Evolutionary conservation across 1,284 basidiomycete genomes (phyloP).

Genomic region (Pascua sp.): DNA sequence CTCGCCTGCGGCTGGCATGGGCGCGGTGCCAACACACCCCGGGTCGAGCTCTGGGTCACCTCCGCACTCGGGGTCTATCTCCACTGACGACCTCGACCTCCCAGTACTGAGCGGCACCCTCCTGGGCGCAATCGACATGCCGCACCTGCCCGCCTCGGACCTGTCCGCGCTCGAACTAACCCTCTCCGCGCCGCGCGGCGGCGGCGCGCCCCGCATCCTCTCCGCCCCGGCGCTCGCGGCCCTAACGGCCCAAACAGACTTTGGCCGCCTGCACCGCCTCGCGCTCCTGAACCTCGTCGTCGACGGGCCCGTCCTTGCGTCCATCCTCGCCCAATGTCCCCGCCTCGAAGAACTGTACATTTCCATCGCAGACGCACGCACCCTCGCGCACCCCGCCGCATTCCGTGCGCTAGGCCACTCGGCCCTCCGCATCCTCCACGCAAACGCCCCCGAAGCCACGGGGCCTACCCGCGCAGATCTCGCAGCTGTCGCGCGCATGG

Average conservation of each 20-base stretch:
- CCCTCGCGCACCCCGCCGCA: slow-evolving; percentile 17
- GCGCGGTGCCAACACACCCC: too few species aligned
- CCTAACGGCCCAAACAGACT: slow-evolving; percentile 20
- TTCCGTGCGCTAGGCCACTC: slow-evolving; percentile 6
- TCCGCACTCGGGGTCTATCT: background rate
- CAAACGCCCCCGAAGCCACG: slow-evolving; percentile 33
- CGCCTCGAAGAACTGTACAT: slow-evolving; percentile 38
- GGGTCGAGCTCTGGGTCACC: too few species aligned
- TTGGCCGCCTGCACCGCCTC: slow-evolving; percentile 21
- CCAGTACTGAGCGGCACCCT: background rate
- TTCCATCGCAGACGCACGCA: slow-evolving; percentile 9
- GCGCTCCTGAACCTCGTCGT: slow-evolving; percentile 38
- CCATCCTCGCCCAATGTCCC: slow-evolving; percentile 15
- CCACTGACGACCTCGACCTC: background rate
- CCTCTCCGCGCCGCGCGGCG: slow-evolving; percentile 17
- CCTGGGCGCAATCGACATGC: slow-evolving; percentile 26
- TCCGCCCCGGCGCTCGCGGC: slow-evolving; percentile 14
- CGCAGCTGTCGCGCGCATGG: slow-evolving; percentile 19
- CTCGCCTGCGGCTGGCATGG: too few species aligned
- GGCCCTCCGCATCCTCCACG: slow-evolving; percentile 32
- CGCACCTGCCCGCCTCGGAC: slow-evolving; percentile 20
- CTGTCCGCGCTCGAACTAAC: slow-evolving; percentile 35
- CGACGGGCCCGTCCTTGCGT: slow-evolving; percentile 10
- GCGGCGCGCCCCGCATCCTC: slow-evolving; percentile 7
- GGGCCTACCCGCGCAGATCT: slow-evolving; percentile 22